Evolutionary conservation across 2,329 filamentous ascomycete genomes (phyloP).

Genomic region (Penicillium sp.): DNA sequence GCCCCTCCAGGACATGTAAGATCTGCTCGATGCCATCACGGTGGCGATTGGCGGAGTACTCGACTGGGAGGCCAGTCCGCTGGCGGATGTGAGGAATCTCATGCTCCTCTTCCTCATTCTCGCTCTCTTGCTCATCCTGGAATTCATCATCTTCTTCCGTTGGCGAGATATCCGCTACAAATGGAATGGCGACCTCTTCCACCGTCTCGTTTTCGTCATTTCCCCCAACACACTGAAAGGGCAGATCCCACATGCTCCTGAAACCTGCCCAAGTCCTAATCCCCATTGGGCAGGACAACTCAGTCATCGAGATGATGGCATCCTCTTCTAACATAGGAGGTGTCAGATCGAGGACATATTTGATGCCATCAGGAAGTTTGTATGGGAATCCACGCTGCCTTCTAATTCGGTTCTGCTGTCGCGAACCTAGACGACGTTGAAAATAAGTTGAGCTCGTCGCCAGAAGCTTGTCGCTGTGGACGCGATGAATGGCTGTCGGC

Average conservation of each 20-base stretch:
- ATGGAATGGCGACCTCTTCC: neutral
- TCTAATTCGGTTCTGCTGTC: conserved; percentile 25
- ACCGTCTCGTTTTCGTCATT: conserved; percentile 43
- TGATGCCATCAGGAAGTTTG: conserved; percentile 44
- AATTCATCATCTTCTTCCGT: neutral
- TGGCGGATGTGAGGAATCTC: neutral
- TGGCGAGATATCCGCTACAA: neutral
- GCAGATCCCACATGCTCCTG: conserved; percentile 38
- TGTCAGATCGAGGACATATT: conserved; percentile 63
- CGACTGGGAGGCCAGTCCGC: conserved; percentile 32
- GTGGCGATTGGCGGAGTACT: conserved; percentile 66
- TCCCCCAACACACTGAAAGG: conserved; percentile 46
- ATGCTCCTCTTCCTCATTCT: neutral
- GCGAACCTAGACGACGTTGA: conserved; percentile 29
- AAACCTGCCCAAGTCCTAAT: conserved; percentile 57
- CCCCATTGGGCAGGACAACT: conserved; percentile 57
- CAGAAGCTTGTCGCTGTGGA: conserved; percentile 35
- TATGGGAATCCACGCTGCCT: conserved; percentile 31
- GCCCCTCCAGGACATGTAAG: conserved; percentile 56
- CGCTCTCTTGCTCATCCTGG: neutral
- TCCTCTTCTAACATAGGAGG: conserved; percentile 63
- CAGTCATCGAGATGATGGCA: conserved; percentile 57
- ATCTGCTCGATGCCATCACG: conserved; percentile 62
- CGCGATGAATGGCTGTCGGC: conserved; percentile 30
- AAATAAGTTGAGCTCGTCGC: conserved; percentile 32